phyloP scores from a whole-genome alignment of 208 protist species.

The Trypanosoma conorhini region DNA sequence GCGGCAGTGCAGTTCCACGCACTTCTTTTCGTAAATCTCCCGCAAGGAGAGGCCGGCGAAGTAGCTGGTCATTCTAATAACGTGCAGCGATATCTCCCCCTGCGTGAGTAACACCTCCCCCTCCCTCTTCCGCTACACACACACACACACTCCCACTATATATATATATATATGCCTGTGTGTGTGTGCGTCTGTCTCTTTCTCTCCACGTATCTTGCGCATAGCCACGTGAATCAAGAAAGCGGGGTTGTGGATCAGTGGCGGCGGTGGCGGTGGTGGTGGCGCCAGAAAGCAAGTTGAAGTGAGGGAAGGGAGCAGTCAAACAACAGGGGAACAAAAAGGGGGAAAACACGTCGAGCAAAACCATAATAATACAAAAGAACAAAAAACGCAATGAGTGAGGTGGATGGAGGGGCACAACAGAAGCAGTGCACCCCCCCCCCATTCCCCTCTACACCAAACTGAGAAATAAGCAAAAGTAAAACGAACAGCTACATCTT shows the following conservation, averaged over 20 bases:
- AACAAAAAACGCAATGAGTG: neutral
- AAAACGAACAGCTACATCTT: neutral
- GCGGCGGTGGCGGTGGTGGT: too few relatives aligned
- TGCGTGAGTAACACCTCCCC: too few relatives aligned
- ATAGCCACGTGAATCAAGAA: too few relatives aligned
- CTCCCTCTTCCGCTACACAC: neutral
- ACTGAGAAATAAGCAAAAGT: neutral
- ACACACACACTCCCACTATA: neutral
- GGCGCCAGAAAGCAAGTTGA: too few relatives aligned
- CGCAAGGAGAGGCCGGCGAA: slow-evolving; percentile 64
- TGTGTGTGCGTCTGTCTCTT: neutral
- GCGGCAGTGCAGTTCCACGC: slow-evolving; percentile 60
- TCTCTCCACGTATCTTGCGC: too few relatives aligned
- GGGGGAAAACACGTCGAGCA: neutral
- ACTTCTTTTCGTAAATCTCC: slow-evolving; percentile 82
- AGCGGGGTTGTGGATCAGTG: too few relatives aligned
- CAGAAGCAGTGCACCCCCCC: too few relatives aligned
- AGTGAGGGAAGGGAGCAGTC: neutral
- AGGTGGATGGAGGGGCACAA: too few relatives aligned
- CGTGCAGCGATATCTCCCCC: neutral
- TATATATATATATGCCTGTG: slow-evolving; percentile 1
- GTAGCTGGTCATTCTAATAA: slow-evolving; percentile 25
- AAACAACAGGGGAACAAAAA: neutral
- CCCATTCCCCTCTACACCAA: neutral
- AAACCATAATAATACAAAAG: neutral